Base-by-base conservation (phyloP, 2,329 filamentous ascomycete species). In the Pyricularia pennisetigena region DNA sequence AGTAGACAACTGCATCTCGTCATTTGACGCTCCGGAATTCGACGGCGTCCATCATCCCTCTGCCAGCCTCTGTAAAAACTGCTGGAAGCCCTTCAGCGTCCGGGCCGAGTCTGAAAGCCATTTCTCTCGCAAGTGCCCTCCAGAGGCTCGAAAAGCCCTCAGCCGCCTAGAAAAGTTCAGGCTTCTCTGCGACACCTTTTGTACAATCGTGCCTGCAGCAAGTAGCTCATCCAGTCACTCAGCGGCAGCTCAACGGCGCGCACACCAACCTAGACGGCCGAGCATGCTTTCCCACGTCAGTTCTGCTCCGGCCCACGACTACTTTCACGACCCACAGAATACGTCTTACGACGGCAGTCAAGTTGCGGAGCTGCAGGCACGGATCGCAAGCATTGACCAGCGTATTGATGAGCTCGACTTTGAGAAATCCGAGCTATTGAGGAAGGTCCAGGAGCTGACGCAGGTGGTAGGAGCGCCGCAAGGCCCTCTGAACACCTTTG, bases 51-150 rank as follows among this genome's bases (percentile, higher is more conserved):
- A 66, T 16, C 75, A 77, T 62, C 75, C 73, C 2, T 71, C 71
- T 29, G 73, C 73, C 10, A 76, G 75, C 1, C 69, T 78, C 32
- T 78, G 77, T 70, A 73, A 74, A 57, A 73, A 68, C 29, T 78
- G 77, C 70, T 78, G 76, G 76, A 68, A 67, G 24, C 35, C 72
- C 0, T 78, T 76, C 49, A n/a, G 24, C 28, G 69, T 75, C 35
- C 70, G 70, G 32, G 66, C 68, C 1, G 67, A 67, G 3, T 77
- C 78, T 65, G 70, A 73, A 1, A 41, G n/a, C 9, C 76, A 78
- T 68, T 32, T 74, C 23, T 69, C 66, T 2, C 49, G 8, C 26
- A 24, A 66, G 4, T 76, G 76, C 66, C 68, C 70, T 10, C 74
- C 72, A 41, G 72, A 72, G 3, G 75, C 73, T 20, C 75, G 73